phyloP scores from a whole-genome alignment of 352 stramenopile species.

The Blastocystis sp. region DNA sequence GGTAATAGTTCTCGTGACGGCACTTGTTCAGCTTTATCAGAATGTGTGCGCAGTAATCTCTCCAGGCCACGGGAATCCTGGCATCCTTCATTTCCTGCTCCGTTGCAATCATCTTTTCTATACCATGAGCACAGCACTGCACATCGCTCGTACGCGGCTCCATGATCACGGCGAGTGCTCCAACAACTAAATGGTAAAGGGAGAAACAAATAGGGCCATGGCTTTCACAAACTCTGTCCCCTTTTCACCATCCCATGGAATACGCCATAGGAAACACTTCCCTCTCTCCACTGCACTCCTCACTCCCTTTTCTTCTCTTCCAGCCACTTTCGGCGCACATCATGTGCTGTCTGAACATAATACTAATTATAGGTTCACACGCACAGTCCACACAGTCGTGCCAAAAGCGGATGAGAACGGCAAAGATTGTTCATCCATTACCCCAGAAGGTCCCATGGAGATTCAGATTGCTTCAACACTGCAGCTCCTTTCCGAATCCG shows the following conservation, averaged over 20 bases:
- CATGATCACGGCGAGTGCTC: not conserved
- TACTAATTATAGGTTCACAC: no score
- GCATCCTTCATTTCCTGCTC: constrained; percentile 87
- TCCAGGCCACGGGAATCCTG: constrained; percentile 86
- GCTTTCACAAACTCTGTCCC: not conserved
- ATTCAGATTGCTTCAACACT: constrained; percentile 54
- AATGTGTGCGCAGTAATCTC: constrained; percentile 89
- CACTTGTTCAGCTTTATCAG: constrained; percentile 91
- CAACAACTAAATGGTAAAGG: not conserved
- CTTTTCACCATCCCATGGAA: no score
- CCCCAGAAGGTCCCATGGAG: not conserved
- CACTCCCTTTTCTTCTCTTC: no score
- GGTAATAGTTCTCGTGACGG: constrained; percentile 86
- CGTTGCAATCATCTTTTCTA: constrained; percentile 45
- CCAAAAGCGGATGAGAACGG: no score
- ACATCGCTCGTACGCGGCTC: not conserved
- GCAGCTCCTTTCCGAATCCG: constrained; percentile 15
- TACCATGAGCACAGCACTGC: not conserved
- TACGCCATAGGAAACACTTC: no score
- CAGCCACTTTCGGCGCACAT: no score
- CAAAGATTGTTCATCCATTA: no score
- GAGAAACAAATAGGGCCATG: not conserved
- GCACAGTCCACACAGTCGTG: no score
- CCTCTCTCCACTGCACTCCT: no score
- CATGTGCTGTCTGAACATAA: no score